A percentile compares a stretch with the other conserved stretches of the same genome.
Conservation (phyloP, 1,284 basidiomycete species). For the Pascua guehoae region DNA sequence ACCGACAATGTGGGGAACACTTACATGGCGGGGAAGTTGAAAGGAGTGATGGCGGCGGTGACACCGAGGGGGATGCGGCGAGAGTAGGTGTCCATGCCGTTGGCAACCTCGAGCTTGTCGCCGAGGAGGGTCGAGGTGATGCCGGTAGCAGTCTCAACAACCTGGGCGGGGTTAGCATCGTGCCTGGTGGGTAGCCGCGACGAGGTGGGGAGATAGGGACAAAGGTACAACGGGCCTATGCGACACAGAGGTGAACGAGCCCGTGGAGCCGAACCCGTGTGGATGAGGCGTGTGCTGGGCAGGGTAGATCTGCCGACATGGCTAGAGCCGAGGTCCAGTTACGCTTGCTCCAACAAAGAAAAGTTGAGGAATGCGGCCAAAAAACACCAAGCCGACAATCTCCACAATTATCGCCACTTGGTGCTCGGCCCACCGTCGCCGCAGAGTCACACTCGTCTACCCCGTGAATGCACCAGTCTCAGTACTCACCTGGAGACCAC, state of each 20-base stretch:
- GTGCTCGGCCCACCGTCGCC: too few species aligned
- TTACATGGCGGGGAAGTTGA: conserved; percentile 79
- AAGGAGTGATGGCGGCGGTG: conserved; percentile 64
- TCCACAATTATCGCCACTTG: neutral
- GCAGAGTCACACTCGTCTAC: neutral
- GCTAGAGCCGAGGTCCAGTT: too few species aligned
- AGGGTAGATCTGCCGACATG: too few species aligned
- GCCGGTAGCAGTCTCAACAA: conserved; percentile 82
- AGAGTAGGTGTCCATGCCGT: conserved; percentile 87
- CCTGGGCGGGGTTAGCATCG: conserved; percentile 51
- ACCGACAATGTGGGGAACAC: too few species aligned
- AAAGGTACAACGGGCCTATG: too few species aligned
- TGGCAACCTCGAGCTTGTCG: conserved; percentile 89
- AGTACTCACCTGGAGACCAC: conserved; percentile 59
- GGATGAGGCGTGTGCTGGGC: too few species aligned
- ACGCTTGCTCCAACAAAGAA: too few species aligned
- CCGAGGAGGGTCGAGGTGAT: conserved; percentile 81
- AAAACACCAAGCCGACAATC: too few species aligned
- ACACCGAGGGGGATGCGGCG: conserved; percentile 58
- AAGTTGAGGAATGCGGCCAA: too few species aligned
- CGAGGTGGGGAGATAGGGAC: too few species aligned
- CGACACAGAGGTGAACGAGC: neutral
- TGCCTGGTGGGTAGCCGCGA: neutral
- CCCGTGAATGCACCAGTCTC: conserved; percentile 1
- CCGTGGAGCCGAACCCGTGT: too few species aligned